A percentile compares a stretch with the other conserved stretches of the same genome.
These are phyloP conservation scores for Candida anglica DNA, from an alignment of 805 yeast species.

Conservation along the genomic window DNA sequence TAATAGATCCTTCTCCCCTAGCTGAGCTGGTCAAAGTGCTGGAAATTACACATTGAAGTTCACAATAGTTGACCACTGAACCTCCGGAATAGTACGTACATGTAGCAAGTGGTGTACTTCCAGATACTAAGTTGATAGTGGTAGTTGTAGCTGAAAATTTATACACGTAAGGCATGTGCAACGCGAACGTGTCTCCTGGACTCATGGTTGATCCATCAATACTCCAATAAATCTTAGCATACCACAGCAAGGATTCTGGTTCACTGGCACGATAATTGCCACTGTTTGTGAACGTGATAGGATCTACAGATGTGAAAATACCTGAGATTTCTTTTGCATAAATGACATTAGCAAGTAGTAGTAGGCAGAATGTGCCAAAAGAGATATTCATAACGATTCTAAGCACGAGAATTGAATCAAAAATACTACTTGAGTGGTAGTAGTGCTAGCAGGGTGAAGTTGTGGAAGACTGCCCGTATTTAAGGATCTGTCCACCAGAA, in stretches of 20 bases:
- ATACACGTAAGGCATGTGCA: slow-evolving; percentile 22
- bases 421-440: too few relatives aligned
- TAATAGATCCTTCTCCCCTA: not conserved
- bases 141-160: slow-evolving; percentile 12
- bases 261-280: too few relatives aligned
- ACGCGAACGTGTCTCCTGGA: slow-evolving; percentile 23
- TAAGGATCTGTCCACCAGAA: too few relatives aligned
- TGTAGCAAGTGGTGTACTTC: slow-evolving; percentile 5
- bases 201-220: slow-evolving; percentile 10
- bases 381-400: too few relatives aligned
- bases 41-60: slow-evolving; percentile 1
- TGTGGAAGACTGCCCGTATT: too few relatives aligned
- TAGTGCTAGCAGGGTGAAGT: too few relatives aligned
- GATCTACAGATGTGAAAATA: slow-evolving; percentile 12
- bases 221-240: slow-evolving; percentile 16
- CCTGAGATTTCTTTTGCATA: slow-evolving; percentile 11
- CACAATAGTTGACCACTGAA: slow-evolving; percentile 3
- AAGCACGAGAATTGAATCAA: too few relatives aligned
- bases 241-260: slow-evolving; percentile 10
- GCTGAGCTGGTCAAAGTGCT: not conserved
- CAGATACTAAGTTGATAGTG: slow-evolving; percentile 7
- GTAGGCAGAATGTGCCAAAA: too few relatives aligned
- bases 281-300: too few relatives aligned
- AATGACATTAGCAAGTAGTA: too few relatives aligned
- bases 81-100: slow-evolving; percentile 8